phyloP scores from a whole-genome alignment of 2,329 filamentous ascomycete genomes.

The Hortaea werneckii region DNA sequence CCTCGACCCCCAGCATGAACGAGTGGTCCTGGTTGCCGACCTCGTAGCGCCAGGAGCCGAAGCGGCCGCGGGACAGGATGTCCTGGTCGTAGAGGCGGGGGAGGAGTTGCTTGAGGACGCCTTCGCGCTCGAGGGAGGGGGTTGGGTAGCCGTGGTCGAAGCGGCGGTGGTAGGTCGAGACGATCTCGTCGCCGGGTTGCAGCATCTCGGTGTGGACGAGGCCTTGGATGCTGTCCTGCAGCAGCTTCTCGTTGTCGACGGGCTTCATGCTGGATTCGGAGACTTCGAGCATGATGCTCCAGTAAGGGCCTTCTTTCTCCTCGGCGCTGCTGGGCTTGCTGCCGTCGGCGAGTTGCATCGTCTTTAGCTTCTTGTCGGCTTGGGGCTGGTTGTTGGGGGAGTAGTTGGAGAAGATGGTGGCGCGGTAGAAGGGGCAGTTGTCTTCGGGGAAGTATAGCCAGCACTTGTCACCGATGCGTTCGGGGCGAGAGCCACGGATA shows the following conservation, averaged over 20 bases:
- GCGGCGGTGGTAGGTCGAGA: constrained; percentile 94
- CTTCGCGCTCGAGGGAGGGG: constrained; percentile 87
- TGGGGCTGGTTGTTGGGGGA: constrained; percentile 95
- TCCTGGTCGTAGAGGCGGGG: constrained; percentile 84
- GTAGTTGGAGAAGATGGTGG: constrained; percentile 99
- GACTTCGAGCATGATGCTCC: constrained; percentile 99
- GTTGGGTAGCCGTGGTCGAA: constrained; percentile 99
- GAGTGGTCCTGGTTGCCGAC: constrained; percentile 95
- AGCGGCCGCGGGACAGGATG: constrained; percentile 92
- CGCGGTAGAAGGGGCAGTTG: constrained; percentile 97
- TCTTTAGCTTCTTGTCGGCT: constrained; percentile 71
- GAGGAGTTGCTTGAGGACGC: constrained; percentile 81
- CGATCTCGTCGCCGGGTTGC: constrained; percentile 80
- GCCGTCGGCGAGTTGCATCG: constrained; percentile 75
- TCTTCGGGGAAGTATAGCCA: constrained; percentile 99
- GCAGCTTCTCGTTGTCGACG: constrained; percentile 72
- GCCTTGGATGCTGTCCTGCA: constrained; percentile 88
- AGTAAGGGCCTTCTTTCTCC: constrained; percentile 85
- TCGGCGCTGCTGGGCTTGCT: constrained; percentile 64
- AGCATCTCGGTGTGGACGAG: constrained; percentile 98
- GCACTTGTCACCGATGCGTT: constrained; percentile 98
- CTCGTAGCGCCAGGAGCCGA: constrained; percentile 97
- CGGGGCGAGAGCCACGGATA: constrained; percentile 79
- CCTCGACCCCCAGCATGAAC: constrained; percentile 94
- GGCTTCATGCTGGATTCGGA: constrained; percentile 95